Percentiles rank a stretch among this genome's conserved stretches.
These are phyloP conservation scores for Taphrina communis DNA, from an alignment of 1,139 yeast species.

Conservation along the genomic window DNA sequence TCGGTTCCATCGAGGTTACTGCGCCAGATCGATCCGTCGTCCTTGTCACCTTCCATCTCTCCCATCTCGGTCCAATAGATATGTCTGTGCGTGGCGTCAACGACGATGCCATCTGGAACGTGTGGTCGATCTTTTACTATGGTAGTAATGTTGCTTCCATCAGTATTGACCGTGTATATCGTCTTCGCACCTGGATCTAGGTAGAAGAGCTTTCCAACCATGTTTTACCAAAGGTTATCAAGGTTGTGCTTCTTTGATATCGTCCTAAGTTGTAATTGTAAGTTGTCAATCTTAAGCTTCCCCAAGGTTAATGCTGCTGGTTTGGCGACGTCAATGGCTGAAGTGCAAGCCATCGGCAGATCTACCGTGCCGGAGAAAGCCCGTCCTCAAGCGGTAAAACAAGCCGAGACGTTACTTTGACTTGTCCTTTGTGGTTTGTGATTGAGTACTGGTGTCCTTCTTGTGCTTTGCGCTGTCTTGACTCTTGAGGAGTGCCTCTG, in stretches of 20 bases:
- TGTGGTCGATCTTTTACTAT: slow-evolving; percentile 10
- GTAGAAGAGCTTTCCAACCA: slow-evolving; percentile 4
- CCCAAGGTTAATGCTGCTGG: not conserved
- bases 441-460: slow-evolving; percentile 31
- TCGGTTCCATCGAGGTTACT: not conserved
- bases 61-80: slow-evolving; percentile 1
- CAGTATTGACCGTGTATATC: not conserved
- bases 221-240: not conserved
- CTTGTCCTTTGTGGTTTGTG: not conserved
- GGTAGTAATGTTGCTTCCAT: not conserved
- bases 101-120: slow-evolving; percentile 6
- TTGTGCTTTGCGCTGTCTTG: slow-evolving; percentile 42
- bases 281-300: no score
- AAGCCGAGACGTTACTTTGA: not conserved
- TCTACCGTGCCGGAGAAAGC: not conserved
- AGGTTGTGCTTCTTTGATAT: no score
- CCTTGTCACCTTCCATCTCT: slow-evolving; percentile 1
- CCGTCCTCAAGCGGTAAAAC: not conserved
- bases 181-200: not conserved
- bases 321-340: not conserved
- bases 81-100: not conserved
- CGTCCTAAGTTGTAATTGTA: no score
- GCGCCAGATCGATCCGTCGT: slow-evolving; percentile 4
- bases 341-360: not conserved
- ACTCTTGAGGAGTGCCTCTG: slow-evolving; percentile 64